Percentiles rank a stretch among this genome's conserved stretches.
Evolutionary conservation across 139 green algal species (phyloP).

Genomic region (Volvox africanus): DNA sequence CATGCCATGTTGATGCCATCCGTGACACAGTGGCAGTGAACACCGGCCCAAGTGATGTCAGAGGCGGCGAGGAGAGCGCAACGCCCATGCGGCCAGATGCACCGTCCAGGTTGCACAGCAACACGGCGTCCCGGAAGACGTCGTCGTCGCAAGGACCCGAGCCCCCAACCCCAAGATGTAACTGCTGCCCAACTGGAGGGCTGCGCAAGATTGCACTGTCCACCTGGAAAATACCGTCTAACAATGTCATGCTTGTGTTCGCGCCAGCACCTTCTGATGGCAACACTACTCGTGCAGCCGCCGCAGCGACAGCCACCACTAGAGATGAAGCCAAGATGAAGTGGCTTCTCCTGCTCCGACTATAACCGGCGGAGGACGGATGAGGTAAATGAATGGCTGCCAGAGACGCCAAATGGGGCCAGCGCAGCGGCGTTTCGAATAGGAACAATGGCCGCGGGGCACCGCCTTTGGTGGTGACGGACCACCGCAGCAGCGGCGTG

Average conservation of each 20-base stretch:
- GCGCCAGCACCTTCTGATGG: not conserved
- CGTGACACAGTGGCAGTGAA: not conserved
- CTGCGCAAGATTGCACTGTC: not conserved
- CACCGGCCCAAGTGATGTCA: not conserved
- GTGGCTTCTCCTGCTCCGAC: not conserved
- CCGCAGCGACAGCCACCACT: conserved; percentile 10
- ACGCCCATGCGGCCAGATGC: not conserved
- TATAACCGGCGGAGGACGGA: not conserved
- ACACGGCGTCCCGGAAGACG: not conserved
- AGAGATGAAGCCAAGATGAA: not conserved
- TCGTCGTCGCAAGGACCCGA: not conserved
- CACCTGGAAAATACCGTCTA: not conserved
- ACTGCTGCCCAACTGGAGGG: not conserved
- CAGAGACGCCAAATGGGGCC: not conserved
- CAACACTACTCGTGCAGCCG: conserved; percentile 6
- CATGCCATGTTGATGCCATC: not conserved
- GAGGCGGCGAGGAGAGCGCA: not conserved
- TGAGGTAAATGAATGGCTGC: not conserved
- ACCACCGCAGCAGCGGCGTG: conserved; percentile 13
- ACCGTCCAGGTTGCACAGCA: not conserved
- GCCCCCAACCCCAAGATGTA: not conserved
- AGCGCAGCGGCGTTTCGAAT: conserved; percentile 19
- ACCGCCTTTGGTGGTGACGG: not conserved
- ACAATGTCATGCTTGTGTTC: not conserved
- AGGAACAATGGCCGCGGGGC: not conserved